These are phyloP conservation scores for Coemansia asiatica DNA, from an alignment of 192 early-diverging fungal genomes.

Conservation along the genomic window DNA sequence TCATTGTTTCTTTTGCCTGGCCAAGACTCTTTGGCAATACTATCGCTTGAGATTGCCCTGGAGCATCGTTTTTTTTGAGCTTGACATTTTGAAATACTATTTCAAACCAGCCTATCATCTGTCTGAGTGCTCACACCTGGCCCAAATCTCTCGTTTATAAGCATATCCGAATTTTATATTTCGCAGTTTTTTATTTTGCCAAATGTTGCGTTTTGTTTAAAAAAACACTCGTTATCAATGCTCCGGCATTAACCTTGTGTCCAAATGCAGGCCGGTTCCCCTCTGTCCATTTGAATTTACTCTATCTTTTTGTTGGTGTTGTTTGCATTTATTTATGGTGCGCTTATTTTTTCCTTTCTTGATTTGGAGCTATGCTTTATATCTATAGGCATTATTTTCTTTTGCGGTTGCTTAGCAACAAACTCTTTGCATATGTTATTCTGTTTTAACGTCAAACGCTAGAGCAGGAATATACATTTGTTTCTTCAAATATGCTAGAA, in stretches of 20 bases:
- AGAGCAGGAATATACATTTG: no score
- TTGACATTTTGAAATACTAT: not conserved
- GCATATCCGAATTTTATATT: constrained; percentile 3
- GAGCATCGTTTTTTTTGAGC: not conserved
- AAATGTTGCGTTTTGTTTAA: not conserved
- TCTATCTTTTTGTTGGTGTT: not conserved
- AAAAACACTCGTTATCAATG: no score
- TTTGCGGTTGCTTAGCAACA: not conserved
- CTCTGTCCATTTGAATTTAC: not conserved
- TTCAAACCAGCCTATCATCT: constrained; percentile 4
- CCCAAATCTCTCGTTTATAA: not conserved
- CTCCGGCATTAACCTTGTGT: no score
- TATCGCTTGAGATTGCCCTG: not conserved
- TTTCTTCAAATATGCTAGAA: not conserved
- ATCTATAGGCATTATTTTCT: not conserved
- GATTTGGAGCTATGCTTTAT: not conserved
- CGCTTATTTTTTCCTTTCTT: not conserved
- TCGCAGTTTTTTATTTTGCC: not conserved
- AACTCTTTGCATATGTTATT: not conserved
- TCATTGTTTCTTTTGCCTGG: not conserved
- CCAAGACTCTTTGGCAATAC: not conserved
- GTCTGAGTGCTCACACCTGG: not conserved
- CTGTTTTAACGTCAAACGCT: no score
- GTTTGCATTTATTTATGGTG: no score
- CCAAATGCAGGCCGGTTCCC: not conserved